phyloP scores from a whole-genome alignment of 2,329 filamentous ascomycete species.

The Microdochium paspali region DNA sequence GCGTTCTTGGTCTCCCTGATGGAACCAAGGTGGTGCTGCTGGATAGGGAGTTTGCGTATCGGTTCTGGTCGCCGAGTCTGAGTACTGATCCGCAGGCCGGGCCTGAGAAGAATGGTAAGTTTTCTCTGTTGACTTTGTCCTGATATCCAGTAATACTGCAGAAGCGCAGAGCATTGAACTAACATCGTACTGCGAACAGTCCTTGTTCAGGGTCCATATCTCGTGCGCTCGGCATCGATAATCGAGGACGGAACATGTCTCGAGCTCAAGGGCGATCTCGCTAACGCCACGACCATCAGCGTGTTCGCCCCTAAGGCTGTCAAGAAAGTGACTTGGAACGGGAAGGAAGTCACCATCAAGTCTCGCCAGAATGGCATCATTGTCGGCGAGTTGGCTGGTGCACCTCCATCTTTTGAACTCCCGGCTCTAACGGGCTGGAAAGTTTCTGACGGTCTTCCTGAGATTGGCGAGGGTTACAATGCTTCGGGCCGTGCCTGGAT shows the following conservation, averaged over 20 bases:
- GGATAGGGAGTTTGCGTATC: slow-evolving; percentile 43
- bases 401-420: slow-evolving; percentile 19
- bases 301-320: slow-evolving; percentile 49
- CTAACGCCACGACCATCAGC: slow-evolving; percentile 57
- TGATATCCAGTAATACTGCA: background rate
- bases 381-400: slow-evolving; percentile 15
- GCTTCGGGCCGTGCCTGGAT: slow-evolving; percentile 32
- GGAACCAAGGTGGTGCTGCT: slow-evolving; percentile 40
- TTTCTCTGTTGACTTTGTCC: background rate
- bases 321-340: slow-evolving; percentile 47
- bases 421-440: slow-evolving; percentile 35
- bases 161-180: background rate
- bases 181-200: slow-evolving; percentile 28
- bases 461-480: slow-evolving; percentile 31
- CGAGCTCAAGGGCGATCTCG: slow-evolving; percentile 57
- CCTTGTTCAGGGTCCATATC: slow-evolving; percentile 55
- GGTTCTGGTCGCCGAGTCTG: slow-evolving; percentile 45
- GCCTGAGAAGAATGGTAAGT: slow-evolving; percentile 32
- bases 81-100: slow-evolving; percentile 34
- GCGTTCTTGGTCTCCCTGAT: slow-evolving; percentile 34
- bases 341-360: slow-evolving; percentile 20
- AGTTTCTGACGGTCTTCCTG: slow-evolving; percentile 36
- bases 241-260: slow-evolving; percentile 40
- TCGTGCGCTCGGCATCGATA: slow-evolving; percentile 51
- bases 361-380: slow-evolving; percentile 17